Conservation (phyloP, 164 flowering plant species). For the Umbellularia californica region DNA sequence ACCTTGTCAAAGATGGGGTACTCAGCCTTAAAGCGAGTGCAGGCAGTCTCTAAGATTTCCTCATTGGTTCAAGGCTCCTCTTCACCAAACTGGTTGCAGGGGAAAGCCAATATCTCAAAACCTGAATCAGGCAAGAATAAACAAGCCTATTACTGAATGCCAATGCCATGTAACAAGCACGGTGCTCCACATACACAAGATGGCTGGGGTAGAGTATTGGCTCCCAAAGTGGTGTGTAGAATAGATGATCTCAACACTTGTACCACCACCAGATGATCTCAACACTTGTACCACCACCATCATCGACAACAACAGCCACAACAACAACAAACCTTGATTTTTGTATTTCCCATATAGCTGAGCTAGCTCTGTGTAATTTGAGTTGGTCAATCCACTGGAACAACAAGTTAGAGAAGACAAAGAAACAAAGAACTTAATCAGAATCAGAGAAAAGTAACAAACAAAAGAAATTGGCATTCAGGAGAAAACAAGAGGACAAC, state of each 20-base stretch:
- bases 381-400: slow-evolving; percentile 77
- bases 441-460: neutral
- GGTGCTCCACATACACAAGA: neutral
- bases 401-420: slow-evolving; percentile 2
- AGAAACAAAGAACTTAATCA: neutral
- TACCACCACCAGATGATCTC: neutral
- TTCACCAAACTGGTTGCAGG: slow-evolving; percentile 82
- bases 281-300: neutral
- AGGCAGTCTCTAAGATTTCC: slow-evolving; percentile 60
- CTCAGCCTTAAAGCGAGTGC: slow-evolving; percentile 88
- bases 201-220: too few relatives aligned
- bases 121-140: slow-evolving; percentile 33
- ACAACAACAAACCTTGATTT: slow-evolving; percentile 49
- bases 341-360: slow-evolving; percentile 69
- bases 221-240: neutral
- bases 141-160: neutral
- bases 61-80: slow-evolving; percentile 88
- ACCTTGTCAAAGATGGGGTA: slow-evolving; percentile 90
- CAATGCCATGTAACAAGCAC: neutral
- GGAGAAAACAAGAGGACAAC: neutral
- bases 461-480: neutral
- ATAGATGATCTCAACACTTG: neutral
- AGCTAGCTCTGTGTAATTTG: slow-evolving; percentile 76
- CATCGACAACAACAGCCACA: neutral
- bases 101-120: slow-evolving; percentile 85